Base-by-base conservation (phyloP, 306 rosid species). In the Vigna angularis region DNA sequence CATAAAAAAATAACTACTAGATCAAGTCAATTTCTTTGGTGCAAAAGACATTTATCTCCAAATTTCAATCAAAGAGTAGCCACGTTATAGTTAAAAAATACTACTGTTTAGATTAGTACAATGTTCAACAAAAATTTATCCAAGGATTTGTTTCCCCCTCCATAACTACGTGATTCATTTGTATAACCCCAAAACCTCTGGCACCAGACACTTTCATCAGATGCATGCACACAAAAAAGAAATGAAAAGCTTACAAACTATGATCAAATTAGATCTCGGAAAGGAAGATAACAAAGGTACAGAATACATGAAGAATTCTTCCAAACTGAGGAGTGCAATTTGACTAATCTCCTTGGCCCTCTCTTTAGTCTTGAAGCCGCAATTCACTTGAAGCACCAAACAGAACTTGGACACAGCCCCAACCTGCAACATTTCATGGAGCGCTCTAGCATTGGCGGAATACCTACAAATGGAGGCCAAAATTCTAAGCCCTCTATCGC, bases 401-500 rank as follows among this genome's bases (percentile, higher is more conserved):
- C 96, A 93, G 77, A 93, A 32, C 85, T 93, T 91, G 7, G 87
- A 77, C 75, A 93, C 98, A 3, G 75, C 96, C 0, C 97, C 98
- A 3, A 91, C 89, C 9, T 86, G 89, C 80, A 91, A 66, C 98
- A 93, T 86, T 20, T 93, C 98, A 47, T 87, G 86, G 9, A 93
- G 40, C 2, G 89, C 84, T 44, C 86, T 89, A 15, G 53, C 20
- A 10, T 79, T 91, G 0, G 85, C 96, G 0, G 91, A 91, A 48
- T 87, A 86, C 81, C 87, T 81, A 65, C 92, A 86, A 34, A 93
- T 73, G 0, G 89, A 90, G 3, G 86, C 74, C 82, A 93, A 69
- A 59, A 91, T 86, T 49, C 89, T 88, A 38, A 93, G 90, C 1
- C 89, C 96, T 79, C 89, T 71, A 24, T 90, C 93, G 8, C 87